Base-by-base conservation (phyloP, 352 stramenopile species). In the Phytophthora kernoviae region DNA sequence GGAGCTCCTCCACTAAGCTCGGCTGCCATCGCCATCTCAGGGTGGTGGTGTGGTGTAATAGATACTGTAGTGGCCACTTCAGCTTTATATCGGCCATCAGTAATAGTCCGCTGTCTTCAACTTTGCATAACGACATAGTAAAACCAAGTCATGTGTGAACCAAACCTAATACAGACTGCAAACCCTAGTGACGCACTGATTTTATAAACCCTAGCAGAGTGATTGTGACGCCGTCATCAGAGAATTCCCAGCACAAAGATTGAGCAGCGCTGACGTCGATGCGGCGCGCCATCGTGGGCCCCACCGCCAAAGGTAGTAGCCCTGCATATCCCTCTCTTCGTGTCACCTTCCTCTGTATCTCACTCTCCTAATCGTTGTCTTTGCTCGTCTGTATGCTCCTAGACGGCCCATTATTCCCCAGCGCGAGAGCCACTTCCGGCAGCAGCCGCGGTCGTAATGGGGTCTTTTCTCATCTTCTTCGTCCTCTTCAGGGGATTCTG, bases 401-500 rank as follows among this genome's bases (percentile, higher is more conserved):
- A 75, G 67, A 72, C 22, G n/a, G 14, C 20, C 18, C 47, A 5
- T 39, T 69, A 14, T 61, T 75, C 36, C 40, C 62, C 8, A 72
- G 37, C n/a, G n/a, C 47, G 24, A 41, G 43, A 39, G 57, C 46
- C 20, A 21, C 46, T 34, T 27, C 51, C n/a, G 48, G 48, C 57
- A 69, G 36, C 34, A 61, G 49, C 60, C 62, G 62, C 3, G 58
- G 58, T n/a, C 68, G 68, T 37, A 73, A 73, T 21, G 68, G 68
- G 68, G 68, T 5, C 59, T 77, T 54, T 77, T 77, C 54, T 77
- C 68, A 6, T 77, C 68, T 33, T 77, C 68, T 11, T 77, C 68
- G 27, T 73, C 68, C 20, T 73, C 68, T 18, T 61, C 59, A n/a
- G 12, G 58, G 7, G 58, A 75, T 37, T 69, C 62, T 9, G 57